Conservation (phyloP, 2,329 filamentous ascomycete genomes). For the Microsporum ferrugineum region DNA sequence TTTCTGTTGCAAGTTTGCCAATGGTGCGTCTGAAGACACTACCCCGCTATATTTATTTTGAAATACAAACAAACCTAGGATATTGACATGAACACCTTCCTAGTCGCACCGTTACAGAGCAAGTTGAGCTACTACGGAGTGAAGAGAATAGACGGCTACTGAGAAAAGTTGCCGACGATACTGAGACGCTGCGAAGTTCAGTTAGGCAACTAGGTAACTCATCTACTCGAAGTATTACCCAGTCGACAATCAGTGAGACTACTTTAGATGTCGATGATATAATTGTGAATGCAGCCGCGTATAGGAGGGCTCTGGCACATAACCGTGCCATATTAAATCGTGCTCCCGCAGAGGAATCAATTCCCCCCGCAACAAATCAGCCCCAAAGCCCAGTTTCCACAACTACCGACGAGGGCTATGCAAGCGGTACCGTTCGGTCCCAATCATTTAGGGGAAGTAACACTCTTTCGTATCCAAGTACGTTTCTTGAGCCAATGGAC, state of each 20-base stretch:
- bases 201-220: slow-evolving; percentile 20
- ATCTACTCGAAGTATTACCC: slow-evolving; percentile 21
- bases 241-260: slow-evolving; percentile 21
- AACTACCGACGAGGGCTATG: slow-evolving; percentile 22
- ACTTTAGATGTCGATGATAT: slow-evolving; percentile 26
- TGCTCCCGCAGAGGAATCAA: not conserved
- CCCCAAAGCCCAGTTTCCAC: slow-evolving; percentile 3
- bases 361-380: too few species aligned
- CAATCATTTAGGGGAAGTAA: not conserved
- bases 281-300: slow-evolving; percentile 20
- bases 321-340: not conserved
- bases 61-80: not conserved
- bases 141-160: slow-evolving; percentile 27
- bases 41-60: not conserved
- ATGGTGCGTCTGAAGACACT: slow-evolving; percentile 21
- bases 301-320: slow-evolving; percentile 16
- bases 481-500: not conserved
- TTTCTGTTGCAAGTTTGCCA: slow-evolving; percentile 30
- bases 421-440: slow-evolving; percentile 14
- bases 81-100: not conserved
- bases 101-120: slow-evolving; percentile 26
- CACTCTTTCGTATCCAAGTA: not conserved
- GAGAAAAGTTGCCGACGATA: slow-evolving; percentile 28
- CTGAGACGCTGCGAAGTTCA: slow-evolving; percentile 24
- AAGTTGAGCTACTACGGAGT: slow-evolving; percentile 25